Percentiles rank a stretch among this genome's conserved stretches.
phyloP scores from a whole-genome alignment of 805 yeast species.

The Kluyveromyces siamensis region DNA sequence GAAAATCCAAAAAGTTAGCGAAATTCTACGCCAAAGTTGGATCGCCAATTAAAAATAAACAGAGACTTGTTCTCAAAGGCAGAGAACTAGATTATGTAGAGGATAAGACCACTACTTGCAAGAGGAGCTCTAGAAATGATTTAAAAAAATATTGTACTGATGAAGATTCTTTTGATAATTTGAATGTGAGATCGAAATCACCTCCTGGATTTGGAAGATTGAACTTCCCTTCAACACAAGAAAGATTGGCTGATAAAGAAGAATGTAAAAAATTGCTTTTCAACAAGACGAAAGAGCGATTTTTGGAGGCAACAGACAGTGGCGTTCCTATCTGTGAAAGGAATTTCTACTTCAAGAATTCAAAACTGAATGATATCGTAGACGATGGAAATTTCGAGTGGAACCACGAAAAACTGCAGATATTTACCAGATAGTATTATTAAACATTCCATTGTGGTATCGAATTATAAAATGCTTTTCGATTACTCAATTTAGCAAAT shows the following conservation, averaged over 20 bases:
- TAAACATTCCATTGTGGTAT: neutral
- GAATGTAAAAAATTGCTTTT: slow-evolving; percentile 28
- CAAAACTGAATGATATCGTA: slow-evolving; percentile 32
- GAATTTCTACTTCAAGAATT: slow-evolving; percentile 38
- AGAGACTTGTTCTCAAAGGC: slow-evolving; percentile 5
- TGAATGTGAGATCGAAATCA: slow-evolving; percentile 32
- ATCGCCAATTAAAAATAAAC: slow-evolving; percentile 7
- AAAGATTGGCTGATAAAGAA: slow-evolving; percentile 31
- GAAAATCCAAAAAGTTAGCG: slow-evolving; percentile 8
- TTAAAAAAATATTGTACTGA: neutral
- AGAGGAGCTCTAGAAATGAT: neutral
- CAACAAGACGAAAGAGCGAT: slow-evolving; percentile 35
- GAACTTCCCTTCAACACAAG: slow-evolving; percentile 53
- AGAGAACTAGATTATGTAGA: slow-evolving; percentile 1
- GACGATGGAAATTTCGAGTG: slow-evolving; percentile 24
- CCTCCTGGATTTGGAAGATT: slow-evolving; percentile 55
- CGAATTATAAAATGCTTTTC: neutral
- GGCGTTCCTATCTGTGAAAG: slow-evolving; percentile 24
- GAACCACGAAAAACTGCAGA: slow-evolving; percentile 18
- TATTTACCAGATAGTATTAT: slow-evolving; percentile 12
- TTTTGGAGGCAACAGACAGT: slow-evolving; percentile 35
- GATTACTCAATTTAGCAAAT: no score
- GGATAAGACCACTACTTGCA: neutral
- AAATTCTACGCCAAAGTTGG: slow-evolving; percentile 16
- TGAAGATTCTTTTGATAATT: slow-evolving; percentile 18